phyloP scores from a whole-genome alignment of 2,329 filamentous ascomycete species.

The Calycina marina region DNA sequence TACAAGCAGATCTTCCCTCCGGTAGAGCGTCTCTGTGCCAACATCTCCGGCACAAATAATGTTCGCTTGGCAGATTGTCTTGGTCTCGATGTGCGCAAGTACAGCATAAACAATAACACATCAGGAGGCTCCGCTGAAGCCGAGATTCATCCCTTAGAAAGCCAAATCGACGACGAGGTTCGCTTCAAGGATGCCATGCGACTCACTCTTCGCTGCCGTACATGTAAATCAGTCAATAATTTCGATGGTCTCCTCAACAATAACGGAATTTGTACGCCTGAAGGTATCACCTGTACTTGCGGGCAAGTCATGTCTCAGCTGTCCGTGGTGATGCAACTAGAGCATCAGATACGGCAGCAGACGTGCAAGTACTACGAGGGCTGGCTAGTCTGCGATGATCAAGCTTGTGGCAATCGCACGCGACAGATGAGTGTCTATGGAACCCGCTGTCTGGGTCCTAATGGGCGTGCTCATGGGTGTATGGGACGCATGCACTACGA shows the following conservation, averaged over 20 bases:
- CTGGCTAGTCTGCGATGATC: slow-evolving; percentile 82
- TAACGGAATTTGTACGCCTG: slow-evolving; percentile 47
- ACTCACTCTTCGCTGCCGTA: slow-evolving; percentile 64
- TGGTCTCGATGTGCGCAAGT: slow-evolving; percentile 79
- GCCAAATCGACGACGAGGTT: slow-evolving; percentile 80
- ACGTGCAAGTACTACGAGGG: slow-evolving; percentile 82
- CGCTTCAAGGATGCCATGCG: slow-evolving; percentile 74
- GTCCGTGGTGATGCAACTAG: slow-evolving; percentile 72
- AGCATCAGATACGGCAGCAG: slow-evolving; percentile 65
- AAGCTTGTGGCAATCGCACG: slow-evolving; percentile 73
- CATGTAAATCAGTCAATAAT: slow-evolving; percentile 54
- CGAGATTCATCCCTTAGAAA: slow-evolving; percentile 83
- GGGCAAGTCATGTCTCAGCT: slow-evolving; percentile 58
- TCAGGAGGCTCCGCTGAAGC: slow-evolving; percentile 37
- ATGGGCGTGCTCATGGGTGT: slow-evolving; percentile 72
- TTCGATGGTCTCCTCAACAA: slow-evolving; percentile 63
- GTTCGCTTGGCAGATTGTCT: slow-evolving; percentile 83
- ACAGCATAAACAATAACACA: slow-evolving; percentile 51
- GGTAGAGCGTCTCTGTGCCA: slow-evolving; percentile 92
- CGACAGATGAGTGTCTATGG: slow-evolving; percentile 91
- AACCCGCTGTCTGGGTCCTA: slow-evolving; percentile 73
- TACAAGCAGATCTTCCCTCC: slow-evolving; percentile 97
- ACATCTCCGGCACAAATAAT: slow-evolving; percentile 84
- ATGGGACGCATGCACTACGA: slow-evolving; percentile 80
- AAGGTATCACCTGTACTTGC: slow-evolving; percentile 59